Evolutionary conservation across 495 filamentous ascomycete genomes (phyloP).

Genomic region (Elaphomyces granulatus): DNA sequence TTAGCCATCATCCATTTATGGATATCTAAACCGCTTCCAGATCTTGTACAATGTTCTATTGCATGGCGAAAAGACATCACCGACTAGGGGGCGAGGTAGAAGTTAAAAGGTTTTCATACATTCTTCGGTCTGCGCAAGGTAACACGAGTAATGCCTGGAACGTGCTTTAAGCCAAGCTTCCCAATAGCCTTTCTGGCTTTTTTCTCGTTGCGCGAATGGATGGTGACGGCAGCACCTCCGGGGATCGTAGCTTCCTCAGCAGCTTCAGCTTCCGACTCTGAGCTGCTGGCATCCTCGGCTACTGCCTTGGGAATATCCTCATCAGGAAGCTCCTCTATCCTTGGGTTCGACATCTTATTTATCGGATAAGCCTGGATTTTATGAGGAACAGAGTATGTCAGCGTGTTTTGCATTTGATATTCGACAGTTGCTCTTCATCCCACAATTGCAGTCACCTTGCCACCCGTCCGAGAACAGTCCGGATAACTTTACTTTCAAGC

Average conservation of each 20-base stretch:
- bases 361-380: not conserved
- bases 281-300: slow-evolving; percentile 69
- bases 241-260: slow-evolving; percentile 62
- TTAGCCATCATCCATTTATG: slow-evolving; percentile 22
- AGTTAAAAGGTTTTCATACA: slow-evolving; percentile 41
- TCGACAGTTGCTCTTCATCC: too few species aligned
- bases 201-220: slow-evolving; percentile 99
- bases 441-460: too few species aligned
- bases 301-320: slow-evolving; percentile 58
- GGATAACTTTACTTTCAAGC: too few species aligned
- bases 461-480: too few species aligned
- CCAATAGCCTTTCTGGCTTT: slow-evolving; percentile 97
- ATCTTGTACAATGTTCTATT: too few species aligned
- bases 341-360: slow-evolving; percentile 83
- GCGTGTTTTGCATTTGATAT: too few species aligned
- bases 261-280: slow-evolving; percentile 47
- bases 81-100: too few species aligned
- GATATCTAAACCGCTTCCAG: too few species aligned
- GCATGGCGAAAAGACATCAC: too few species aligned
- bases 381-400: too few species aligned
- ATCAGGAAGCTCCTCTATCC: slow-evolving; percentile 93
- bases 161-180: slow-evolving; percentile 92
- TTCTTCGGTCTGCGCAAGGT: slow-evolving; percentile 97
- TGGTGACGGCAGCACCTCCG: slow-evolving; percentile 69
- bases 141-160: slow-evolving; percentile 94